Evolutionary conservation across 768 basidiomycete genomes (phyloP).

Genomic region (Phylloporus arenicola): DNA sequence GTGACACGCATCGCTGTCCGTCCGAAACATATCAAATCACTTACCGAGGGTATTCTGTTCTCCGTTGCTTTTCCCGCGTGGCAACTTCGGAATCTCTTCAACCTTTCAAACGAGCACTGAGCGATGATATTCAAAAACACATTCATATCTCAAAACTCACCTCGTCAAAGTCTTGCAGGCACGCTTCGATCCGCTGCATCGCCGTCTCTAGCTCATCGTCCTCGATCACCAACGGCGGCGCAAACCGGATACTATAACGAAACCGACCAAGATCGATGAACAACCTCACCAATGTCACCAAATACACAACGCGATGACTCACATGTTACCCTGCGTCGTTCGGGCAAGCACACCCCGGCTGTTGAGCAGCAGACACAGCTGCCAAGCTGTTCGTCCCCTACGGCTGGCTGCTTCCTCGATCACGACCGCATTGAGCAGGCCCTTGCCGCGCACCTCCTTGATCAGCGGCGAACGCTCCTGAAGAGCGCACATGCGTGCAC

Average conservation of each 20-base stretch:
- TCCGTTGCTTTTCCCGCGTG: not conserved
- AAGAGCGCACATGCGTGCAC: slow-evolving; percentile 51
- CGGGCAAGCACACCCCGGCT: slow-evolving; percentile 89
- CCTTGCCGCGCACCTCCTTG: slow-evolving; percentile 75
- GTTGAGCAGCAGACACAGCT: slow-evolving; percentile 89
- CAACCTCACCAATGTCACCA: not conserved
- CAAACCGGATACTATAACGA: slow-evolving; percentile 78
- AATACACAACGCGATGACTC: slow-evolving; percentile 27
- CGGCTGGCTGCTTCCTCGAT: slow-evolving; percentile 77
- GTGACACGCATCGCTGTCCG: not conserved
- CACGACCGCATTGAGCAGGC: slow-evolving; percentile 88
- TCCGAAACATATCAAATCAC: not conserved
- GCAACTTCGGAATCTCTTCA: slow-evolving; percentile 45
- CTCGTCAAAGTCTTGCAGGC: slow-evolving; percentile 74
- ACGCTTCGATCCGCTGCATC: slow-evolving; percentile 69
- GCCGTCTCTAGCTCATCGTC: slow-evolving; percentile 77
- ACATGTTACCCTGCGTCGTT: slow-evolving; percentile 95
- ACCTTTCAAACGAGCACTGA: slow-evolving; percentile 29
- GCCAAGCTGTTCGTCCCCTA: slow-evolving; percentile 87
- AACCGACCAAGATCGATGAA: not conserved
- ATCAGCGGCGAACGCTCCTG: slow-evolving; percentile 57
- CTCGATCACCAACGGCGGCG: slow-evolving; percentile 91
- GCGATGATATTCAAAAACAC: not conserved
- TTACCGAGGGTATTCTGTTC: not conserved
- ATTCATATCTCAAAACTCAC: slow-evolving; percentile 34